Evolutionary conservation across 495 filamentous ascomycete genomes (phyloP).

Genomic region (Penicillium ochrochloron): DNA sequence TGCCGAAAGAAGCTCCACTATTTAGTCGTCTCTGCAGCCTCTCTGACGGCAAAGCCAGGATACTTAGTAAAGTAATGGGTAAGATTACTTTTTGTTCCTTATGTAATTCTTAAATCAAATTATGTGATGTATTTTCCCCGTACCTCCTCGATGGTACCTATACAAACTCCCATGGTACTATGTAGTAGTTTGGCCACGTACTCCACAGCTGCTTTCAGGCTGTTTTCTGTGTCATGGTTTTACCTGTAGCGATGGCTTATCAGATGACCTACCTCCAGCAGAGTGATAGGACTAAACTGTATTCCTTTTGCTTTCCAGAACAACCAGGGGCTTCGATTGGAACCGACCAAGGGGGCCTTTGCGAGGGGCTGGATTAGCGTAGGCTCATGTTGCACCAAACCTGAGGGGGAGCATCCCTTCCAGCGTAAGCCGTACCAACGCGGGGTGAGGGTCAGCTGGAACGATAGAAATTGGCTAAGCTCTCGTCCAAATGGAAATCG

Average conservation of each 20-base stretch:
- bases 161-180: neutral
- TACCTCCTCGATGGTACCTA: neutral
- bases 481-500: neutral
- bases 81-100: neutral
- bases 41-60: slow-evolving; percentile 16
- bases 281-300: slow-evolving; percentile 11
- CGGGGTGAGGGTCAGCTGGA: slow-evolving; percentile 7
- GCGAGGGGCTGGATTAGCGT: slow-evolving; percentile 2
- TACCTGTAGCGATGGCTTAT: slow-evolving; percentile 14
- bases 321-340: slow-evolving; percentile 5
- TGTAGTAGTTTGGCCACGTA: slow-evolving; percentile 3
- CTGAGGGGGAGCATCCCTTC: neutral
- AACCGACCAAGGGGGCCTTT: neutral
- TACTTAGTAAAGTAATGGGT: neutral
- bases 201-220: slow-evolving; percentile 20
- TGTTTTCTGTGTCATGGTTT: slow-evolving; percentile 10
- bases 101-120: neutral
- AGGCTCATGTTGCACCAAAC: slow-evolving; percentile 9
- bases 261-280: slow-evolving; percentile 15
- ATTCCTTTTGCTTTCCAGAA: slow-evolving; percentile 6
- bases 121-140: neutral
- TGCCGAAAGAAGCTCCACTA: slow-evolving; percentile 9
- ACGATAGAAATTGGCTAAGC: slow-evolving; percentile 2
- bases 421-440: slow-evolving; percentile 7
- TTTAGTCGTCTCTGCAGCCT: neutral